Conservation (phyloP, 192 early-diverging fungal species). For the Podila epigama region DNA sequence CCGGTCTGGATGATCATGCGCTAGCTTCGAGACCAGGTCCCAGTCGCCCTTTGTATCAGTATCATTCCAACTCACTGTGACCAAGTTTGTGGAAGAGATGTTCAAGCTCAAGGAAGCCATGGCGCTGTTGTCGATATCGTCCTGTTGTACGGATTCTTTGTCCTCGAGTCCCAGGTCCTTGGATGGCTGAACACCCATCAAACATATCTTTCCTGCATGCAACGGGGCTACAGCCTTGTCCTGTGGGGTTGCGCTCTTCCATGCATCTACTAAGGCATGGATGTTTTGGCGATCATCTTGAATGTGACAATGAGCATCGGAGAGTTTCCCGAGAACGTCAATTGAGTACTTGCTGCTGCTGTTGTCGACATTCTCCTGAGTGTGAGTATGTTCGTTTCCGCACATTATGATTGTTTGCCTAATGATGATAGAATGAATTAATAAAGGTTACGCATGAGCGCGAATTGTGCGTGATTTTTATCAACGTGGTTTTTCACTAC, state of each 20-base stretch:
- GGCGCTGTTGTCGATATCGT: background rate
- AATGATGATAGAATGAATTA: too few relatives aligned
- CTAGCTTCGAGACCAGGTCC: conserved; percentile 49
- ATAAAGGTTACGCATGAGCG: too few relatives aligned
- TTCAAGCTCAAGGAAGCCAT: conserved; percentile 10
- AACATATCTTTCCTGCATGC: conserved; percentile 28
- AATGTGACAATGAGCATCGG: conserved; percentile 53
- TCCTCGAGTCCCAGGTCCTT: conserved; percentile 17
- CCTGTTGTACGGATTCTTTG: background rate
- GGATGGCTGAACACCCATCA: conserved; percentile 53
- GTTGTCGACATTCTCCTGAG: background rate
- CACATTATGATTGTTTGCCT: too few relatives aligned
- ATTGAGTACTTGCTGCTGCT: background rate
- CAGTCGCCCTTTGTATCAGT: conserved; percentile 48
- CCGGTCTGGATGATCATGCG: conserved; percentile 27
- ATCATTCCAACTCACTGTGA: conserved; percentile 37
- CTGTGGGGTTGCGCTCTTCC: background rate
- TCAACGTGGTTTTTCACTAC: too few relatives aligned
- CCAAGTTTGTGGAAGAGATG: conserved; percentile 1
- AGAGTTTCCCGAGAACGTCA: conserved; percentile 15
- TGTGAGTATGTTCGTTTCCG: background rate
- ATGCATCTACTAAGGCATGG: conserved; percentile 20
- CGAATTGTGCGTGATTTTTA: too few relatives aligned
- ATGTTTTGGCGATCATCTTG: conserved; percentile 51
- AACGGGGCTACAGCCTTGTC: background rate